phyloP scores from a whole-genome alignment of 352 stramenopile genomes.

The Phytophthora pini region DNA sequence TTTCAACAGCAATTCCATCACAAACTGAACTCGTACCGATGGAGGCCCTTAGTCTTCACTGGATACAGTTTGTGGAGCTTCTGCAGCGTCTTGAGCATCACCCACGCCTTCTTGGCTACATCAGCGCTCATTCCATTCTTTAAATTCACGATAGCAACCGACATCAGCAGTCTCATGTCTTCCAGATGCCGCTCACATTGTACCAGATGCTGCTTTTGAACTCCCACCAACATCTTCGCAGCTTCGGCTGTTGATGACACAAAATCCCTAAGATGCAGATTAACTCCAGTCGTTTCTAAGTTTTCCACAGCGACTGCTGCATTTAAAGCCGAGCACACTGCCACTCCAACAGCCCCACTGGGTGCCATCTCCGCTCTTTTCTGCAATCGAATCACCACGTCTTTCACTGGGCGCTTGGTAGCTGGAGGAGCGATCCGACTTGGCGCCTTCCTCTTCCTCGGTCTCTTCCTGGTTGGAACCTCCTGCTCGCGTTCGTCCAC shows the following conservation, averaged over 20 bases:
- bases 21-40: conserved; percentile 1
- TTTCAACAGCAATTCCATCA: background rate
- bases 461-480: background rate
- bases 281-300: background rate
- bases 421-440: background rate
- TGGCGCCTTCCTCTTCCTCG: conserved; percentile 11
- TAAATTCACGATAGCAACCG: conserved; percentile 12
- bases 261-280: background rate
- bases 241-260: conserved; percentile 1
- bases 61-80: conserved; percentile 10
- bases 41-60: conserved; percentile 3
- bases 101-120: conserved; percentile 4
- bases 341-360: background rate
- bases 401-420: background rate
- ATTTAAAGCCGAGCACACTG: conserved; percentile 6
- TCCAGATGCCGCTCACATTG: conserved; percentile 5
- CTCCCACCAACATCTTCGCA: conserved; percentile 1
- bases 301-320: conserved; percentile 7
- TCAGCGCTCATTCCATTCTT: background rate
- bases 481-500: background rate
- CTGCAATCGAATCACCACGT: conserved; percentile 6
- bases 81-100: conserved; percentile 2
- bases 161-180: conserved; percentile 18
- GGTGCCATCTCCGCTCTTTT: conserved; percentile 12
- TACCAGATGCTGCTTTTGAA: background rate